Percentiles rank a stretch among this genome's conserved stretches.
These are phyloP conservation scores for Metarhizium sp. DNA, from an alignment of 2,329 filamentous ascomycete genomes.

Conservation along the genomic window DNA sequence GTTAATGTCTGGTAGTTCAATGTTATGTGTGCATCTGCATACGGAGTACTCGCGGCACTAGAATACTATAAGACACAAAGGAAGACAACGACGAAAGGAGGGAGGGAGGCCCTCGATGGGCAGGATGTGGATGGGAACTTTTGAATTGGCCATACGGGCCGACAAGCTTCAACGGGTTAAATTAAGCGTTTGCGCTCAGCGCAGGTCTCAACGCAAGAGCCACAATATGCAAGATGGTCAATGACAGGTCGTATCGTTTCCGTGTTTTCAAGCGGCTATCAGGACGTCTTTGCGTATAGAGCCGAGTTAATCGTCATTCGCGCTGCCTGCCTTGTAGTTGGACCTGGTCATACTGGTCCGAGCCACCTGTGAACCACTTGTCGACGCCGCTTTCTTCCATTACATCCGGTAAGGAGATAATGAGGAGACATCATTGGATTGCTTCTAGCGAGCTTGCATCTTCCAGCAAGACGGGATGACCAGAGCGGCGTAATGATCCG, in stretches of 20 bases:
- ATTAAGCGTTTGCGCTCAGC: not conserved
- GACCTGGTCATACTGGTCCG: not conserved
- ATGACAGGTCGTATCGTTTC: no score
- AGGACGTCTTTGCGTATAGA: no score
- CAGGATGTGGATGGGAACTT: not conserved
- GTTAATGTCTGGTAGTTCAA: no score
- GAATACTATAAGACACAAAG: not conserved
- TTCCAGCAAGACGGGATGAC: not conserved
- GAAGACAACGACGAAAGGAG: not conserved
- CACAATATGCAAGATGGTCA: not conserved
- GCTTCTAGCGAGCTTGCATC: conserved; percentile 7
- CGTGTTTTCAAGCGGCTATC: no score
- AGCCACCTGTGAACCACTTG: not conserved
- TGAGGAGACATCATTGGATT: conserved; percentile 6
- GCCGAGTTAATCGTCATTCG: not conserved
- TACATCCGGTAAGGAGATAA: not conserved
- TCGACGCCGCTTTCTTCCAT: not conserved
- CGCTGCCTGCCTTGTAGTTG: not conserved
- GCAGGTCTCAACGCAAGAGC: not conserved
- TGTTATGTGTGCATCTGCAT: no score
- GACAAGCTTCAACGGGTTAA: not conserved
- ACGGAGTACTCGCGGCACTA: no score
- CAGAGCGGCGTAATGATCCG: not conserved
- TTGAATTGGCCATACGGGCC: not conserved
- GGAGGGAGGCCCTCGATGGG: not conserved